Evolutionary conservation across 1,139 yeast genomes (phyloP), one percentile per base, ranked within the genome.

Genomic region (Kluyveromyces sp.): DNA sequence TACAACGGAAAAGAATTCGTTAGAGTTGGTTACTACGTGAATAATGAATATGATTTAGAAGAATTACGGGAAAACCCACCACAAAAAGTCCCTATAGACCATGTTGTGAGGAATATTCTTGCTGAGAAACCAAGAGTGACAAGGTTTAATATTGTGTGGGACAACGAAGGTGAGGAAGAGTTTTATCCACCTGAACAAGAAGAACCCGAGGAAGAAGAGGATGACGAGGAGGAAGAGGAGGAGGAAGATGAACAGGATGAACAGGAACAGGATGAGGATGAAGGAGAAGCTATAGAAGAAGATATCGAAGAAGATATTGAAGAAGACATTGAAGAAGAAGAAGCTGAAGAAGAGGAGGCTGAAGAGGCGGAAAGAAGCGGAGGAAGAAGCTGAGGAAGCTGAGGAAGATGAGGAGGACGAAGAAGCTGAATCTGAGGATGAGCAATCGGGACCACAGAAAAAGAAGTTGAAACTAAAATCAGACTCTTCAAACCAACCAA

Each of bases 121-220:
- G 97, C 97, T 2, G 98, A 94, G 63, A 94, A 92, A 70, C 99
- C 99, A 34, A 74, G 98, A 56, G 98, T 94, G 37, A 92, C 99
- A 7, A 73, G 97, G 57, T 94, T 90, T 68, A 92, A 92, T 65
- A 92, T 92, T 50, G 95, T 89, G 4, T 92, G 99, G 99, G 92
- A 83, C 63, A 77, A 75, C 46, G 75, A 71, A 50, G 83, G 74
- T 41, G 82, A 75, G 37, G 77, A 72, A 42, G 75, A 75, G 32
- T 85, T 79, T 58, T 96, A 95, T 69, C 94, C 69, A 3, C 95
- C 86, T 48, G 84, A 78, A 57, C 80, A 77, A 0, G 59, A 77
- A 3, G 83, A 76, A 29, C 84, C 76, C 7, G 83, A 75, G 3
- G 84, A 77, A 6, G 78, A 74, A 3, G 79, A 73, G 5, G 81